Conservation (phyloP, 306 rosid genomes). For the Prunus dulcis region DNA sequence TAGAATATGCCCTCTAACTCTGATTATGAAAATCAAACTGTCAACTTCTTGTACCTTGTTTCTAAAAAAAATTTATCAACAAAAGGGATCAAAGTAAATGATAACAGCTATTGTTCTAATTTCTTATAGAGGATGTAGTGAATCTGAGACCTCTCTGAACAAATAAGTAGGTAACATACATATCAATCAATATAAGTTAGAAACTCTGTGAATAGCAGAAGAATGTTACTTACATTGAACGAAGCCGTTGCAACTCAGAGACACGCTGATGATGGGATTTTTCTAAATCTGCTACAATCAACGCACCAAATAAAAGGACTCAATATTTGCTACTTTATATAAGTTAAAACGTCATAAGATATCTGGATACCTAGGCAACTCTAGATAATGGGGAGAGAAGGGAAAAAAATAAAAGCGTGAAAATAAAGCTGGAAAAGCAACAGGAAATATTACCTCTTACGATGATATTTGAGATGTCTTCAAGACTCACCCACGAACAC, state of each 20-base stretch:
- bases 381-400: not conserved
- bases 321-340: not conserved
- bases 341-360: not conserved
- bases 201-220: not conserved
- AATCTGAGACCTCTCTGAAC: not conserved
- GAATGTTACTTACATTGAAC: constrained; percentile 63
- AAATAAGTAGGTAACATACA: not conserved
- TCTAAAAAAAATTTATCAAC: not conserved
- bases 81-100: not conserved
- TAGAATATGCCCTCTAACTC: not conserved
- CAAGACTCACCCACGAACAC: constrained; percentile 98
- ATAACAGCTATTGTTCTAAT: not conserved
- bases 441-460: constrained; percentile 62
- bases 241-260: constrained; percentile 84
- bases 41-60: not conserved
- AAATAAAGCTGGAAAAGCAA: constrained; percentile 19
- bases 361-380: not conserved
- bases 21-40: not conserved
- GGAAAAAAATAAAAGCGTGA: not conserved
- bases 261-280: constrained; percentile 97
- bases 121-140: not conserved
- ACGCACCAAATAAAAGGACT: constrained; percentile 14
- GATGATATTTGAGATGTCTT: constrained; percentile 77
- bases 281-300: constrained; percentile 73
- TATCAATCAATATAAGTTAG: not conserved